Evolutionary conservation across 345 rosid genomes (phyloP), one percentile per base, ranked within the genome.

Genomic region (Psidium guajava): DNA sequence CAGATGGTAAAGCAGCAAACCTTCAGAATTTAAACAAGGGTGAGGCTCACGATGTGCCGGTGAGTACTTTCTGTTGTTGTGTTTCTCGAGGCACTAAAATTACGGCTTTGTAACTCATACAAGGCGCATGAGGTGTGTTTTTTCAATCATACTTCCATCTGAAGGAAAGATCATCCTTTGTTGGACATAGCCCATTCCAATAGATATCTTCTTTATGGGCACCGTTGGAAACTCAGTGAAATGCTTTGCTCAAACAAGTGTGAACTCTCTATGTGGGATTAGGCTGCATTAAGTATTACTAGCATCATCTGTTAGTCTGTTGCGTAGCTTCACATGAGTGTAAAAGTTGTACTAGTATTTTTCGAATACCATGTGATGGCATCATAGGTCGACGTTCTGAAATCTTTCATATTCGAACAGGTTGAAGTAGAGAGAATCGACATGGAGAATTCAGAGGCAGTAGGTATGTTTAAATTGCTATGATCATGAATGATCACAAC

Each of bases 341-440:
- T 61, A 15, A 61, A 69, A 69, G 75, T 69, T 32, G 77, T 69
- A 16, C 47, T 0, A 20, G n/a, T 49, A 22, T 22, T 40, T 52
- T 36, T 82, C 15, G 54, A 20, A 57, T 12, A 64, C 64, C 8
- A 8, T 13, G 49, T n/a, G 21, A 11, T 54, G 47, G 42, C 59
- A 77, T 69, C 13, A 53, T 52, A 14, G 0, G 20, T 18, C n/a
- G 44, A 47, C 4, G 16, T 81, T 82, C 82, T 75, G 77, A 74
- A 32, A 27, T 51, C 11, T 59, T 57, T 40, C 13, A 11, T 84
- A 54, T 54, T 64, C 57, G 27, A 81, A 82, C 90, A 92, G 94
- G 91, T 84, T 82, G 90, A 93, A 82, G 87, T 88, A 84, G 93
- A 86, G 55, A 87, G 86, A 42, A 84, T 90, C 75, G 92, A 90